Base-by-base conservation (phyloP, 306 rosid species). In the Sesbania bispinosa region DNA sequence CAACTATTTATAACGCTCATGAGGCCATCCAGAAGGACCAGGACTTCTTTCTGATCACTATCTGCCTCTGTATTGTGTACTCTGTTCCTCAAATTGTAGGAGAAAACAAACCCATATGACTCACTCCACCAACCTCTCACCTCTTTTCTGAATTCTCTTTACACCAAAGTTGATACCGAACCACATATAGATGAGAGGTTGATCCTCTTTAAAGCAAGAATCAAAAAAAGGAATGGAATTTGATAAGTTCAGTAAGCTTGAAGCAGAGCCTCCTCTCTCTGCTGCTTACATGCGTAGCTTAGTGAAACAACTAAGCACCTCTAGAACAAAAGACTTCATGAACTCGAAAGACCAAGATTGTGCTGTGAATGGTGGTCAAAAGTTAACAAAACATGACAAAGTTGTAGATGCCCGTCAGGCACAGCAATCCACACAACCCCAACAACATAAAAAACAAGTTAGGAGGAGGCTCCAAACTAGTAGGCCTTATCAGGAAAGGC, bases 401-500 rank as follows among this genome's bases (percentile, higher is more conserved):
- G 79, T 79, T 62, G 83, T 61, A 27, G 50, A 63, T 13, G 77
- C 71, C 65, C 61, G 70, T 6, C 84, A 39, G 24, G 24, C 73
- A 55, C 80, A 80, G 7, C 79, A 74, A 53, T 18, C 81, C 57
- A 58, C 30, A 29, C 83, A 81, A 45, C 83, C 77, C 2, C 85
- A 50, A 36, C 90, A 83, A 19, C 85, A 83, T 71, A 94, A 91
- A 60, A 91, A 88, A 78, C 96, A 86, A 76, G 88, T 88, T 13
- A 82, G 99, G 53, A 85, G 93, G 77, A 91, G 97, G 67, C 88
- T 86, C 46, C 95, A 91, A 48, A 77, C 93, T 42, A 80, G 80
- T 23, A 79, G 84, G 79, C 93, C 94, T 30, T 86, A 94, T 83
- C 90, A 94, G 52, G 88, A 89, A 47, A 88, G 88, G 79, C 89